Percentiles rank a stretch among this genome's conserved stretches.
phyloP scores from a whole-genome alignment of 2,329 filamentous ascomycete species.

The Cercospora canescens region DNA sequence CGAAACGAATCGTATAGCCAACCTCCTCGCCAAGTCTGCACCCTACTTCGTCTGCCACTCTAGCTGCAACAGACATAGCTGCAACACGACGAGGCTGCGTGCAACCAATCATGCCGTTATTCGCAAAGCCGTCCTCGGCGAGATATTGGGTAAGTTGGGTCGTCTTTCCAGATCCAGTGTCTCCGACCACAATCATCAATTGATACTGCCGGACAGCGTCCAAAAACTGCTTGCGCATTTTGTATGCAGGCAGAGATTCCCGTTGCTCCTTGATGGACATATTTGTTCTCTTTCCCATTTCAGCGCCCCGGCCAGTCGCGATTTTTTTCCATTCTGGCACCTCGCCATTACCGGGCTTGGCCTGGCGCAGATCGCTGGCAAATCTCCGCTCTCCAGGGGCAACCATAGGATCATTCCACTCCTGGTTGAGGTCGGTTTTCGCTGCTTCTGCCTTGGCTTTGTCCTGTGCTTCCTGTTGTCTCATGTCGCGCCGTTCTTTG shows the following conservation, averaged over 20 bases:
- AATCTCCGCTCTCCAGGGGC: conserved; percentile 82
- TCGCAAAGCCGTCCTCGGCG: conserved; percentile 86
- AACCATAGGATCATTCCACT: conserved; percentile 98
- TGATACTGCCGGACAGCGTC: conserved; percentile 86
- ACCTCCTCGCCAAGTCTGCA: conserved; percentile 89
- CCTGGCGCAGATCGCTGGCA: conserved; percentile 77
- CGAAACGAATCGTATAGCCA: conserved; percentile 96
- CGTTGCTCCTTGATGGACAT: conserved; percentile 95
- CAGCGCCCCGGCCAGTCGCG: conserved; percentile 66
- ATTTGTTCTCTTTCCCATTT: conserved; percentile 81
- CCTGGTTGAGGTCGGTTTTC: conserved; percentile 79
- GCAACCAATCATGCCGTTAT: conserved; percentile 87
- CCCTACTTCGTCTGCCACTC: conserved; percentile 93
- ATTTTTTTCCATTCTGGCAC: conserved; percentile 92
- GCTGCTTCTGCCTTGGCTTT: conserved; percentile 70
- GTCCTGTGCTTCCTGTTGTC: conserved; percentile 84
- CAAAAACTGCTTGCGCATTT: conserved; percentile 83
- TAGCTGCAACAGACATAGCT: conserved; percentile 95
- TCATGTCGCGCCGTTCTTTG: conserved; percentile 84
- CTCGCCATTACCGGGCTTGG: conserved; percentile 64
- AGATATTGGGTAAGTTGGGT: conserved; percentile 95
- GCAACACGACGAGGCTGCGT: conserved; percentile 96
- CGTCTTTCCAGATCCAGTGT: conserved; percentile 96
- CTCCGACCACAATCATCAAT: conserved; percentile 91
- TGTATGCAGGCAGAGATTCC: conserved; percentile 84